Percentiles rank a stretch among this genome's conserved stretches.
Evolutionary conservation across 306 rosid species (phyloP).

Genomic region (Potentilla sterilis): DNA sequence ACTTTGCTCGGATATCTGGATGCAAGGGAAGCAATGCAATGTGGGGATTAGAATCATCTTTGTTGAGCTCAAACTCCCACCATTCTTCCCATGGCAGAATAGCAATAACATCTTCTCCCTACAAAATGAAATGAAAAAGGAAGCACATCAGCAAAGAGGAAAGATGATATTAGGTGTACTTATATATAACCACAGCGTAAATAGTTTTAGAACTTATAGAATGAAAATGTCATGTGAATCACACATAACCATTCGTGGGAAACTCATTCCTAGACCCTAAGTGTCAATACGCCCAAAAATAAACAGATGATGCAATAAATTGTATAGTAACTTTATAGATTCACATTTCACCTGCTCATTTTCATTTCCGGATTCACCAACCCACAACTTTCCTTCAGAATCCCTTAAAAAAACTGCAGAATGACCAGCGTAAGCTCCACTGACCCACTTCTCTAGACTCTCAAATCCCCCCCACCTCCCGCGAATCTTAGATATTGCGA

Average conservation of each 20-base stretch:
- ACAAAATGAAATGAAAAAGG: constrained; percentile 23
- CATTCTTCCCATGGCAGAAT: constrained; percentile 91
- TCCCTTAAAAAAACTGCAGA: constrained; percentile 91
- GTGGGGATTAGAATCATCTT: constrained; percentile 88
- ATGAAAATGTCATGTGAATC: background rate
- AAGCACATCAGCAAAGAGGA: constrained; percentile 17
- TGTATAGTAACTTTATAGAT: constrained; percentile 10
- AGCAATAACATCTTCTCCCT: constrained; percentile 92
- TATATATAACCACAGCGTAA: background rate
- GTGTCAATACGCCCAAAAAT: background rate
- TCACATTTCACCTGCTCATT: constrained; percentile 58
- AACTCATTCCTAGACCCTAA: background rate
- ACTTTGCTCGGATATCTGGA: constrained; percentile 73
- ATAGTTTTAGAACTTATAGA: background rate
- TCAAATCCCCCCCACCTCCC: constrained; percentile 99
- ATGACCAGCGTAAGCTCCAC: constrained; percentile 94
- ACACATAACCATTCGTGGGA: background rate
- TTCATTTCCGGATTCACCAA: constrained; percentile 94
- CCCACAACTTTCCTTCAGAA: constrained; percentile 86
- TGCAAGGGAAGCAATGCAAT: constrained; percentile 91
- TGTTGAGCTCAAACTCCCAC: constrained; percentile 86
- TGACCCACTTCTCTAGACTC: constrained; percentile 94
- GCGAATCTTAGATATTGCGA: constrained; percentile 90
- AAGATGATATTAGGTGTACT: background rate
- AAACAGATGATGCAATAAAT: background rate